Conservation (phyloP, 371 early-diverging fungal genomes). For the Amoeboaphelidium protococcarum region DNA sequence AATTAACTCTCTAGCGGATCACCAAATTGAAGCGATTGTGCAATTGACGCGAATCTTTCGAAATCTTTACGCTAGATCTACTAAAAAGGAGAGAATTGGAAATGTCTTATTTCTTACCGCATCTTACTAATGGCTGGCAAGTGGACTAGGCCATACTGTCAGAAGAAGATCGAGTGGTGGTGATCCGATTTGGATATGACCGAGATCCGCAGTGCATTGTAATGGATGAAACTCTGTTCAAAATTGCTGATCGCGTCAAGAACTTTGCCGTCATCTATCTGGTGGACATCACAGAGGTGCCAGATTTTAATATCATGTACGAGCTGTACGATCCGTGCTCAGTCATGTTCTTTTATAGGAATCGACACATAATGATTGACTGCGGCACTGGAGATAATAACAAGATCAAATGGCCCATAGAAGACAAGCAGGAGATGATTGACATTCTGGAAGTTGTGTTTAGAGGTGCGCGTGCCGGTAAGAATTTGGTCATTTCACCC, state of each 20-base stretch:
- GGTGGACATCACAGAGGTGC: slow-evolving; percentile 19
- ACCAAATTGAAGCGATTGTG: no score
- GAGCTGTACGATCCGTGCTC: slow-evolving; percentile 74
- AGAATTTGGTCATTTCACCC: slow-evolving; percentile 75
- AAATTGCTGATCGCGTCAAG: slow-evolving; percentile 76
- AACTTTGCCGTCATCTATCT: slow-evolving; percentile 90
- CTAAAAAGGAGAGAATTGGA: no score
- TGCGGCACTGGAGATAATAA: slow-evolving; percentile 96
- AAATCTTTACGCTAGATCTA: no score
- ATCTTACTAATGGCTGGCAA: slow-evolving; percentile 49
- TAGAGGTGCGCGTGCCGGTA: slow-evolving; percentile 74
- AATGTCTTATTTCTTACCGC: slow-evolving; percentile 1
- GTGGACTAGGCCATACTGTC: slow-evolving; percentile 94
- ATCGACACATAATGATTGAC: slow-evolving; percentile 24
- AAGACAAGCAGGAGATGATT: slow-evolving; percentile 60
- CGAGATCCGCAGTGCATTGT: slow-evolving; percentile 79
- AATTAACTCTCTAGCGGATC: no score
- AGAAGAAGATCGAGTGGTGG: slow-evolving; percentile 85
- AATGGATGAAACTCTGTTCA: slow-evolving; percentile 83
- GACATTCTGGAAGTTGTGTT: slow-evolving; percentile 71
- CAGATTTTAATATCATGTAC: slow-evolving; percentile 49
- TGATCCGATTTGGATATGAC: slow-evolving; percentile 90
- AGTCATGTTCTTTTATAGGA: slow-evolving; percentile 14
- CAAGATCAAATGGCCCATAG: slow-evolving; percentile 89
- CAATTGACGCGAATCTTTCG: no score